Base-by-base conservation (phyloP, 371 early-diverging fungal genomes). In the Actinomucor elegans region DNA sequence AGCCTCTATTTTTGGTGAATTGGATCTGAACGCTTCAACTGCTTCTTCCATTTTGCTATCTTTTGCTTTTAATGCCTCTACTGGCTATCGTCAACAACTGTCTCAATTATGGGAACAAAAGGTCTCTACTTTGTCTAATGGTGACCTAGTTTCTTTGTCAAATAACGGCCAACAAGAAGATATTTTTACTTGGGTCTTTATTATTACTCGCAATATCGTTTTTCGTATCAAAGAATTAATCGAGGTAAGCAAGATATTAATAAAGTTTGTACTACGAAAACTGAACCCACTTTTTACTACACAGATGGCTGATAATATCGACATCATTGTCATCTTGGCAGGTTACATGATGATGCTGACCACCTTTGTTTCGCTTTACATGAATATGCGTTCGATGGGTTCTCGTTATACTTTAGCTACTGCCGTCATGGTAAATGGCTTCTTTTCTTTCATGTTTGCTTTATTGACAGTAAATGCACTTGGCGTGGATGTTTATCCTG, bases 281-380 rank as follows among this genome's bases (percentile, higher is more conserved):
- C 40, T 33, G 46, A 28, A 28, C 10, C 7, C 5, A 26, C 7
- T 15, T 27, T 10, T 28, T 43, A 44, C 5, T 61, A n/a, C n/a
- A n/a, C n/a, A 83, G 82, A 68, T 86, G 52, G 88, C 90, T 40
- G 89, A 89, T 45, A 79, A 83, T 43, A 77, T 86, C 41, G 96
- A 96, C 52, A 82, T 94, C 41, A 66, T 91, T 48, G 84, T 94
- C 35, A 85, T 94, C 28, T 68, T 86, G 44, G 80, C 84, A 38
- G 91, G 91, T 48, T 93, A 94, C 69, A 57, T 91, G n/a, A 82
- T 96, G 75, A 90, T 94, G 83, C 71, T 88, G 52, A 81, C 86
- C 34, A 93, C 94, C 0, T 86, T 95, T 61, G 75, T 86, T 40
- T 81, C 87, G 31, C 78, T 94, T 17, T 94, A 92, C 47, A 67